phyloP scores from a whole-genome alignment of 2,329 filamentous ascomycete genomes.

The Paradendryphiella salina region DNA sequence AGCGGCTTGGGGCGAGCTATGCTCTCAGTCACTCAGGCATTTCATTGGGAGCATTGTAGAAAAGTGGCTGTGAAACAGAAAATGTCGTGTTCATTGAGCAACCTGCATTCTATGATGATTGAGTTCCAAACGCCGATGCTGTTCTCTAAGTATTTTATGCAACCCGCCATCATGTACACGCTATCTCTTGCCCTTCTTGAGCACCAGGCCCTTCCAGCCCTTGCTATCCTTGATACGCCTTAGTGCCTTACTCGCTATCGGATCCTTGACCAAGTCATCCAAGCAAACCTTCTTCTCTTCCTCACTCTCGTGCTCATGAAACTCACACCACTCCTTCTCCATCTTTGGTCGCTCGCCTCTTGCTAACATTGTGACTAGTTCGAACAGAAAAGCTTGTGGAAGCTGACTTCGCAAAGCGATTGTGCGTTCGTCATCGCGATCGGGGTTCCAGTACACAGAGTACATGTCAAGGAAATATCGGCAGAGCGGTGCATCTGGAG shows the following conservation, averaged over 20 bases:
- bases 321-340: constrained; percentile 45
- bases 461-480: constrained; percentile 46
- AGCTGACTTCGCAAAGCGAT: constrained; percentile 39
- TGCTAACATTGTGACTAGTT: constrained; percentile 40
- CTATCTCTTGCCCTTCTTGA: constrained; percentile 45
- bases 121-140: constrained; percentile 1
- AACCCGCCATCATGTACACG: background rate
- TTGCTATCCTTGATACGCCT: constrained; percentile 43
- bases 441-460: constrained; percentile 44
- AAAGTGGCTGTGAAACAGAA: background rate
- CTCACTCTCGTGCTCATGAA: constrained; percentile 43
- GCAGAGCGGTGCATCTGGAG: constrained; percentile 37
- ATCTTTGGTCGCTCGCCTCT: constrained; percentile 41
- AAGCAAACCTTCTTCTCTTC: constrained; percentile 39
- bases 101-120: too few species aligned
- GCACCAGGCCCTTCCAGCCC: constrained; percentile 43
- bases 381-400: constrained; percentile 42
- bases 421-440: constrained; percentile 39
- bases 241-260: constrained; percentile 36
- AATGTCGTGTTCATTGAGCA: background rate
- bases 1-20: background rate
- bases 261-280: constrained; percentile 39
- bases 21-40: background rate
- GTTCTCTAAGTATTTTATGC: background rate
- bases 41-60: background rate